These are phyloP conservation scores for Xerocomus subilludens DNA, from an alignment of 1,284 basidiomycete species.

Conservation along the genomic window DNA sequence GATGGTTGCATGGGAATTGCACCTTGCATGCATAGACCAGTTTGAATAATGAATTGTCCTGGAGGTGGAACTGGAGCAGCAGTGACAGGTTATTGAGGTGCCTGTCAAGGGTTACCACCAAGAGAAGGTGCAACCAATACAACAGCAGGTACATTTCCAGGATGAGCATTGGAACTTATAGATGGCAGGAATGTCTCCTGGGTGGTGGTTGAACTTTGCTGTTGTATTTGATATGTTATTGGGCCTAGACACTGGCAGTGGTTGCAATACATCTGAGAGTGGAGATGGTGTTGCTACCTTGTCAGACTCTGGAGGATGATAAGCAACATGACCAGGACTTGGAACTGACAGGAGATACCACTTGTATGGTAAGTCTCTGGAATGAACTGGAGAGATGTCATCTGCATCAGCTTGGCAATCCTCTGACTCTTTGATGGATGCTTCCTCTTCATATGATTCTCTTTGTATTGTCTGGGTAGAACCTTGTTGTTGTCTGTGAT, in stretches of 20 bases:
- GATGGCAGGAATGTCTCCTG: slow-evolving; percentile 41
- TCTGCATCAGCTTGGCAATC: slow-evolving; percentile 47
- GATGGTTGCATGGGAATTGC: slow-evolving; percentile 24
- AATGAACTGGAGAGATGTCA: slow-evolving; percentile 39
- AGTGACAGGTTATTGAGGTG: slow-evolving; percentile 33
- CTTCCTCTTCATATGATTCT: slow-evolving; percentile 27
- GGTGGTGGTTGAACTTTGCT: slow-evolving; percentile 46
- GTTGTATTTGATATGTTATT: slow-evolving; percentile 25
- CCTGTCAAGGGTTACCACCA: slow-evolving; percentile 3
- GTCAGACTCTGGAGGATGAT: slow-evolving; percentile 31
- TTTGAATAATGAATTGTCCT: slow-evolving; percentile 38
- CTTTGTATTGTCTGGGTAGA: neutral
- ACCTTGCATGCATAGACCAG: slow-evolving; percentile 18
- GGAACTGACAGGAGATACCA: slow-evolving; percentile 24
- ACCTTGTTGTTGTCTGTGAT: too few relatives aligned
- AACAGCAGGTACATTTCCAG: slow-evolving; percentile 34
- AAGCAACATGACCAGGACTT: slow-evolving; percentile 13
- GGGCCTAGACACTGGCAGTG: slow-evolving; percentile 43
- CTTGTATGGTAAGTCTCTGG: slow-evolving; percentile 32
- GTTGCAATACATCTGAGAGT: slow-evolving; percentile 34
- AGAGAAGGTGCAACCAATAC: slow-evolving; percentile 34
- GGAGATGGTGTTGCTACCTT: slow-evolving; percentile 43
- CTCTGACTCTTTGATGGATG: slow-evolving; percentile 44
- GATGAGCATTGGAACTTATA: slow-evolving; percentile 35
- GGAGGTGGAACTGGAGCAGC: slow-evolving; percentile 35